Percentiles rank a stretch among this genome's conserved stretches.
phyloP scores from a whole-genome alignment of 495 filamentous ascomycete species.

The Penicillium ochrochloron region DNA sequence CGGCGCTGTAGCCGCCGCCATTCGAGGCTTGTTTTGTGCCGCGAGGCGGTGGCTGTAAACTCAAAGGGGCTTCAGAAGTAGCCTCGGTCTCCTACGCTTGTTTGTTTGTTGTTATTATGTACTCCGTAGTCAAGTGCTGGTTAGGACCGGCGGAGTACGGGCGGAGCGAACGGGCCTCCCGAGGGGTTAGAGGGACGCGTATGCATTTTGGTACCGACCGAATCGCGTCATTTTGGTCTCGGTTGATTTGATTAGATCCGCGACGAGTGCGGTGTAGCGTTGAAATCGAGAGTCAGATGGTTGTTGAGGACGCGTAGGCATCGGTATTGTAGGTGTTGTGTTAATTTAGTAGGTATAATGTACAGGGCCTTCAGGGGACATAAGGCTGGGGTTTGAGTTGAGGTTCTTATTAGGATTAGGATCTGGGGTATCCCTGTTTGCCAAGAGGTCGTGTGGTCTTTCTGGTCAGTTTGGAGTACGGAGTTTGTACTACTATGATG shows the following conservation, averaged over 20 bases:
- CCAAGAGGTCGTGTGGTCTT: slow-evolving; percentile 3
- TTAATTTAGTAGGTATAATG: background rate
- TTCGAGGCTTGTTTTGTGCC: slow-evolving; percentile 1
- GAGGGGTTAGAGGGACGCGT: background rate
- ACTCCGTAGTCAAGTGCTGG: background rate
- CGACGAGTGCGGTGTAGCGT: slow-evolving; percentile 4
- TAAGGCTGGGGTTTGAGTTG: background rate
- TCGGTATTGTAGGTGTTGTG: background rate
- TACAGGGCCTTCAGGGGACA: no score
- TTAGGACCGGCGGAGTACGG: background rate
- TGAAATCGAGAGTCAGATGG: background rate
- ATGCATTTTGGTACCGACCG: background rate
- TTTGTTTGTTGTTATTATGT: no score
- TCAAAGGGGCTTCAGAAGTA: background rate
- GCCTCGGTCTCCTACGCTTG: background rate
- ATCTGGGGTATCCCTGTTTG: background rate
- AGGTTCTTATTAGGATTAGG: background rate
- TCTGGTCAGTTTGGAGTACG: background rate
- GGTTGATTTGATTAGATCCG: background rate
- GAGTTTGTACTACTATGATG: background rate
- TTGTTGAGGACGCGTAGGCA: background rate
- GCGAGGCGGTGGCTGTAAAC: background rate
- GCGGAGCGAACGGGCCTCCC: background rate
- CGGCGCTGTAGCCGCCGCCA: background rate
- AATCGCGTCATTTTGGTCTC: background rate